Base-by-base conservation (phyloP, 2,329 filamentous ascomycete species). In the Xylariaceae sp. region DNA sequence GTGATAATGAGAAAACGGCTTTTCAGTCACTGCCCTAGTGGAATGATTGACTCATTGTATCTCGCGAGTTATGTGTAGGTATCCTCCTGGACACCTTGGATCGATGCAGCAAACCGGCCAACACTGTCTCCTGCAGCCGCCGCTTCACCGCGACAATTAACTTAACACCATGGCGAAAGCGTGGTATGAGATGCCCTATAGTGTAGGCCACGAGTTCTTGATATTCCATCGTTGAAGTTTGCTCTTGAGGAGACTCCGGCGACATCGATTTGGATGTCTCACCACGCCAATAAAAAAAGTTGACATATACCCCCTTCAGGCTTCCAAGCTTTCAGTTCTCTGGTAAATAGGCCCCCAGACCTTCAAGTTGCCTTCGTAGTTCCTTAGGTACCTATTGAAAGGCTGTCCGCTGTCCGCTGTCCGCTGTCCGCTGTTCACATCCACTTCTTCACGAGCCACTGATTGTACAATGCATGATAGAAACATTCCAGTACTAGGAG, bases 401-500 rank as follows among this genome's bases (percentile, higher is more conserved):
- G 30, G 36, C n/a, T 29, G 42, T 42, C 18, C 47, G 47, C 16
- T 21, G 40, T 36, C 8, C 44, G 7, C n/a, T n/a, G n/a, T n/a
- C n/a, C n/a, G n/a, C n/a, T n/a, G n/a, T n/a, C n/a, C n/a, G n/a
- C n/a, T n/a, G 40, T 29, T 37, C 21, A 7, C n/a, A 12, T 32
- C 40, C 45, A 52, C 18, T 21, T 22, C 47, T 22, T 34, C 21
- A 42, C n/a, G n/a, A n/a, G n/a, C n/a, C n/a, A n/a, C 34, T 22
- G 34, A 6, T 40, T 5, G 7, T 7, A 19, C 22, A 29, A 26
- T 15, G n/a, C 48, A 54, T 34, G 55, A 49, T 53, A 32, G 37
- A 18, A 12, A 42, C 21, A 19, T 8, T 19, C 6, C 10, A 2
- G 16, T 22, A 43, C n/a, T n/a, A n/a, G n/a, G 15, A 49, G 56